Evolutionary conservation across 257 asterid genomes (phyloP).

Genomic region (Parsonsia alboflavescens): DNA sequence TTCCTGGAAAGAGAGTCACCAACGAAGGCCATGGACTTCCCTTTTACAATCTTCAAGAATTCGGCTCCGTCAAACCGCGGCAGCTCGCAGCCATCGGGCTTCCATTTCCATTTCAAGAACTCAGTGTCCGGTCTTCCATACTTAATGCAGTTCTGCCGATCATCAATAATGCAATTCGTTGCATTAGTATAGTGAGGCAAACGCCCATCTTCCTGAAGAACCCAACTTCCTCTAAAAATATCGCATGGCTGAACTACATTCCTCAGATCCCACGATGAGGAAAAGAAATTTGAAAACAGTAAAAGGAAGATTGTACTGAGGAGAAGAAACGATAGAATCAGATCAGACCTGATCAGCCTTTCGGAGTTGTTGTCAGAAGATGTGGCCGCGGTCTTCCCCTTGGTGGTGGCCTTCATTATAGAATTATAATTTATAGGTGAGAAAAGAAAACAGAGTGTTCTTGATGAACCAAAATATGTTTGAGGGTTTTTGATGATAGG

Average conservation of each 20-base stretch:
- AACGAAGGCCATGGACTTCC: conserved; percentile 29
- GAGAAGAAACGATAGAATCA: not conserved
- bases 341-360: not conserved
- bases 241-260: conserved; percentile 7
- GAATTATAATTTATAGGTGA: not conserved
- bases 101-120: conserved; percentile 30
- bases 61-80: conserved; percentile 21
- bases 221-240: conserved; percentile 26
- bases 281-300: not conserved
- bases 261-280: not conserved
- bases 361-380: not conserved
- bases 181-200: conserved; percentile 24
- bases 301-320: not conserved
- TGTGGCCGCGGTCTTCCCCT: not conserved
- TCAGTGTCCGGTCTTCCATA: conserved; percentile 27
- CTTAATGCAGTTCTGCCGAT: conserved; percentile 28
- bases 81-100: conserved; percentile 25
- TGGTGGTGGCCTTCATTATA: not conserved
- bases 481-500: too few relatives aligned
- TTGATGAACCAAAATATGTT: too few relatives aligned
- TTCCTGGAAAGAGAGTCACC: conserved; percentile 32
- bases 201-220: conserved; percentile 15
- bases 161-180: conserved; percentile 21
- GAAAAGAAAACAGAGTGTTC: not conserved
- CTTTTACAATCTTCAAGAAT: conserved; percentile 26